phyloP scores from a whole-genome alignment of 352 stramenopile genomes.

The Phytophthora chlamydospora region DNA sequence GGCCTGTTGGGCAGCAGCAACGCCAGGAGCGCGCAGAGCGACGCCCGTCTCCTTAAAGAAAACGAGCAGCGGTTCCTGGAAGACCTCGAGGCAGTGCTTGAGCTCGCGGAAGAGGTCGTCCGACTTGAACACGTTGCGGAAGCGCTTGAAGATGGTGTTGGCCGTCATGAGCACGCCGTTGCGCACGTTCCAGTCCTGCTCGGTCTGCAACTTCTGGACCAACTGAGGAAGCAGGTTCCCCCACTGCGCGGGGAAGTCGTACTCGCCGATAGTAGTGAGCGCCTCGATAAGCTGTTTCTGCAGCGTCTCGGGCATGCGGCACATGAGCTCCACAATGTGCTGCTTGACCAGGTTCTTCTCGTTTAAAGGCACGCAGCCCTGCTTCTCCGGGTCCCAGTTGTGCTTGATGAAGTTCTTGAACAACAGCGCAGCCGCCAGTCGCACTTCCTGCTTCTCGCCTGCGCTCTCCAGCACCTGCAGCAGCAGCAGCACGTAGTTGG shows the following conservation, averaged over 20 bases:
- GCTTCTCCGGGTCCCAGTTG: slow-evolving; percentile 94
- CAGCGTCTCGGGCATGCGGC: slow-evolving; percentile 91
- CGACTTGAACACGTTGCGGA: slow-evolving; percentile 96
- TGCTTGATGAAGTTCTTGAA: slow-evolving; percentile 99
- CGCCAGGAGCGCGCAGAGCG: slow-evolving; percentile 48
- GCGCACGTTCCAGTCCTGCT: slow-evolving; percentile 91
- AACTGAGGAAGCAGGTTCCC: slow-evolving; percentile 94
- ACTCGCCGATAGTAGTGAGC: slow-evolving; percentile 96
- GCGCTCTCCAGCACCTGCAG: slow-evolving; percentile 77
- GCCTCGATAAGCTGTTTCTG: slow-evolving; percentile 97
- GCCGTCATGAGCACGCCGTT: slow-evolving; percentile 97
- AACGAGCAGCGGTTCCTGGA: slow-evolving; percentile 87
- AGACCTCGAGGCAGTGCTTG: slow-evolving; percentile 94
- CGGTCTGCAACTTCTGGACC: slow-evolving; percentile 91
- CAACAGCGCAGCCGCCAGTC: slow-evolving; percentile 72
- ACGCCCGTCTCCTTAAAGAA: slow-evolving; percentile 80
- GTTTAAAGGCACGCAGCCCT: slow-evolving; percentile 63
- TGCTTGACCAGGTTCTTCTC: slow-evolving; percentile 97
- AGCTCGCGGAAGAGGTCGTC: slow-evolving; percentile 96
- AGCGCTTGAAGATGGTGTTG: slow-evolving; percentile 98
- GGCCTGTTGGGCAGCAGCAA: slow-evolving; percentile 52
- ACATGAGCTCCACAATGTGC: slow-evolving; percentile 99
- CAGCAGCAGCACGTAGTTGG: slow-evolving; percentile 75
- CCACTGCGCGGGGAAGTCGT: slow-evolving; percentile 99
- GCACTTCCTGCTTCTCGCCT: slow-evolving; percentile 65